Base-by-base conservation (phyloP, 148 eudicot species). In the Silene latifolia region DNA sequence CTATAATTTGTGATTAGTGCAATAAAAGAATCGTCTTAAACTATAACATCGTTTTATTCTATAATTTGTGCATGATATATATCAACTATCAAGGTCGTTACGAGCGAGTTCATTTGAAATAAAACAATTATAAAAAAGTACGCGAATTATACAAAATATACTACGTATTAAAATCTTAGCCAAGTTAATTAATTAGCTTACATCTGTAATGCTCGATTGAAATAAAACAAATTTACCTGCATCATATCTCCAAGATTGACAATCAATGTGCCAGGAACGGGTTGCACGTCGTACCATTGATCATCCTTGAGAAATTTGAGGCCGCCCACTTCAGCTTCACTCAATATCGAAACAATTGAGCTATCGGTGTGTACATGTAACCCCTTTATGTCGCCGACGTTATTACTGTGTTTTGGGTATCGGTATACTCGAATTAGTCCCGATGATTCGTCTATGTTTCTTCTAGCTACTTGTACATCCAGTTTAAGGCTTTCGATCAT, bases 211-310 rank as follows among this genome's bases (percentile, higher is more conserved):
- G n/a, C n/a, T n/a, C n/a, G n/a, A n/a, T n/a, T n/a, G n/a, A n/a
- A n/a, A n/a, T n/a, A n/a, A n/a, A n/a, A n/a, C n/a, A n/a, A n/a
- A n/a, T 27, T 1, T 27, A 27, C 97, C 94, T 92, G 97, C 84
- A 90, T 78, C 88, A 92, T 81, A 59, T 92, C 97, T 54, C 97
- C 97, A 63, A 92, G 81, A 74, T 88, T 81, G 76, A 92, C 85
- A n/a, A 92, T 46, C 7, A 92, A 80, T 0, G 97, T 84, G 74
- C 54, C 62, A 19, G 84, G 82, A 29, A 85, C 70, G 2, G 97
- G 89, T 3, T 76, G 56, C 0, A 86, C 89, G 63, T 87, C 80
- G 0, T 84, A 61, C 97, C 97, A 92, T 2, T 69, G 6, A n/a
- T 82, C 59, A 42, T 83, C 86, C 67, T 84, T 92, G 72, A 69